Conservation (phyloP, 75 land plant genomes). For the Isoetes taiwanensis region DNA sequence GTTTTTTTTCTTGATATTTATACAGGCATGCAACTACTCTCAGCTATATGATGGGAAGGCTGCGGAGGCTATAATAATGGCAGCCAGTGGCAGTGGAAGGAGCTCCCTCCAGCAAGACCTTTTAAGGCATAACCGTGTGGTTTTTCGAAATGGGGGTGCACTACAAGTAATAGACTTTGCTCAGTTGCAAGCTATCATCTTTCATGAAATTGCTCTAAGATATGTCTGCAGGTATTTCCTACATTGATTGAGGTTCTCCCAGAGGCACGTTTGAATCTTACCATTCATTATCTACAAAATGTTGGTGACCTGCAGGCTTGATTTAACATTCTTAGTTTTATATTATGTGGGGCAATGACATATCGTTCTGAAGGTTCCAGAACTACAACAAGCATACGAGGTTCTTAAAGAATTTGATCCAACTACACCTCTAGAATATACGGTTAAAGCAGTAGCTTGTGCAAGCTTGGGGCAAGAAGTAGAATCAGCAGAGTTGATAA, state of each 20-base stretch:
- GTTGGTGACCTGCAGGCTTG: conserved; percentile 11
- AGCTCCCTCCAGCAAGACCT: conserved; percentile 17
- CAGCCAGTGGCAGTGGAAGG: conserved; percentile 4
- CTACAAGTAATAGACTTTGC: conserved; percentile 15
- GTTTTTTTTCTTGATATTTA: background rate
- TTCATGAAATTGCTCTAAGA: no score
- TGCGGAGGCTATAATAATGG: conserved; percentile 17
- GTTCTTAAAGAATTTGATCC: conserved; percentile 17
- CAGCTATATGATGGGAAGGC: conserved; percentile 25
- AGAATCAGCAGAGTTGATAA: conserved; percentile 18
- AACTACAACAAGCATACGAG: conserved; percentile 18
- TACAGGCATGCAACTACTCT: conserved; percentile 25
- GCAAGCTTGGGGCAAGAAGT: conserved; percentile 21
- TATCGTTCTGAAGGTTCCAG: conserved; percentile 8
- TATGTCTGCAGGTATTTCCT: conserved; percentile 25
- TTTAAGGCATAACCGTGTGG: conserved; percentile 22
- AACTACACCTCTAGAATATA: conserved; percentile 17
- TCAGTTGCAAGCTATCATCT: no score
- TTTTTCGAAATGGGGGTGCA: conserved; percentile 26
- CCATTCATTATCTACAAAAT: conserved; percentile 16
- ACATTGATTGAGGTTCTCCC: conserved; percentile 15
- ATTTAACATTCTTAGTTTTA: background rate
- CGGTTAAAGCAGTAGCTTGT: conserved; percentile 22
- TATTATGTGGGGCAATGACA: background rate
- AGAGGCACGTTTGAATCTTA: conserved; percentile 26